Evolutionary conservation across 768 basidiomycete species (phyloP), one percentile per base, ranked within the genome.

Genomic region (Tubosaeta brunneosetosa): DNA sequence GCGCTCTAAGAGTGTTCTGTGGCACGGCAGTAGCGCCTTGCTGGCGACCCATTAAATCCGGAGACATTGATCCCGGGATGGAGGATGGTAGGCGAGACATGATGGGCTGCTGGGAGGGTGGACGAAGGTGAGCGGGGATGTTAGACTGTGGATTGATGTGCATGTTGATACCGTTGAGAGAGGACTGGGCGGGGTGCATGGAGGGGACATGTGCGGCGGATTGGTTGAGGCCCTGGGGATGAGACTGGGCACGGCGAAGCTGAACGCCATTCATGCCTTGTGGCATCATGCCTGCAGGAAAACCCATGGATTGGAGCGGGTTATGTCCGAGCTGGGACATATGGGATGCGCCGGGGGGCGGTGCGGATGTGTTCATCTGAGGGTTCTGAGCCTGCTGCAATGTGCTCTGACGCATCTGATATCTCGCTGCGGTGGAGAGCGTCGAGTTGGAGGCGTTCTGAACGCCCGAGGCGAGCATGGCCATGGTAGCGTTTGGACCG

Each of bases 221-320:
- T 37, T 75, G 71, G 58, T 71, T 76, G 52, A 77, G 60, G 66
- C 60, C 66, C 55, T 78, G 75, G 5, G 82, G 77, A 67, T 86
- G 84, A 19, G 84, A 81, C 53, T 73, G 69, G n/a, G 76, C 77
- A 61, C 85, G 79, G 52, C 85, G 79, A 43, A 78, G 65, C 17
- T 56, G 60, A 42, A 64, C 64, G 38, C 72, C 68, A 55, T 67
- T 68, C 4, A 65, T 65, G 51, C 64, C 68, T 56, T 69, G 73
- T 60, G 66, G 71, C 68, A 80, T 74, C 61, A 76, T 71, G 56
- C 60, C 66, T 42, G 68, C 66, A 49, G 72, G 68, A 61, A 79
- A 80, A 45, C 59, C 63, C 68, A 78, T 74, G 57, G 63, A 53
- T 60, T 72, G 75, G 47, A 75, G 66, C 60, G 74, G 70, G 47